phyloP scores from a whole-genome alignment of 345 rosid genomes.

The Eucalyptus leucophloia region DNA sequence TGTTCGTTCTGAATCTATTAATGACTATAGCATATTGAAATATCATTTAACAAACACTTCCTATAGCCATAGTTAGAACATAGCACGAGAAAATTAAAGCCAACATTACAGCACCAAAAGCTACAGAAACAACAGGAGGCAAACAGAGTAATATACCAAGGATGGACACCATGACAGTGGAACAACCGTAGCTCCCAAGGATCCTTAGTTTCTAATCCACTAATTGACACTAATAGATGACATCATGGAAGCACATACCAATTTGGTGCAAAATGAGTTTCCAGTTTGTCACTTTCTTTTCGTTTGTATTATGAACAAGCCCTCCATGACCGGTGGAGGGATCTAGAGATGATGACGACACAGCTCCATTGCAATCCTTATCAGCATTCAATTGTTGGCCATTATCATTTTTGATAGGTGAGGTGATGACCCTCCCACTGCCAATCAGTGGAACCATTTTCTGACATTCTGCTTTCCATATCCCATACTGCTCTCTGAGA shows the following conservation, averaged over 20 bases:
- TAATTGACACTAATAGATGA: background rate
- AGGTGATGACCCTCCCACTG: slow-evolving; percentile 50
- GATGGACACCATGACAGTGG: background rate
- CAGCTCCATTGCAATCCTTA: slow-evolving; percentile 4
- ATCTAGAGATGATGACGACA: slow-evolving; percentile 4
- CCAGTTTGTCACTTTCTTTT: slow-evolving; percentile 70
- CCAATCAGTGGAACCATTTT: slow-evolving; percentile 78
- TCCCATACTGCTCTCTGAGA: slow-evolving; percentile 61
- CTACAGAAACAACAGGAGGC: background rate
- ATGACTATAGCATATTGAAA: background rate
- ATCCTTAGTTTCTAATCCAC: background rate
- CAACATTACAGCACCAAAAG: background rate
- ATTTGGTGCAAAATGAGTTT: slow-evolving; percentile 78
- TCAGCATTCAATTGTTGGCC: slow-evolving; percentile 42
- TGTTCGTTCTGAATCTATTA: background rate
- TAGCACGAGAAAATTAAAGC: background rate
- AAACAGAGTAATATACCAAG: background rate
- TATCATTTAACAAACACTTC: background rate
- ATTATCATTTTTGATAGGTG: slow-evolving; percentile 51
- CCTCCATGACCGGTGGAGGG: background rate
- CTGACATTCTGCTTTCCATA: slow-evolving; percentile 77
- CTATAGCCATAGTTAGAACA: background rate
- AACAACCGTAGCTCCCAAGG: background rate
- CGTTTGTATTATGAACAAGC: background rate
- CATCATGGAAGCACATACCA: slow-evolving; percentile 27